These are phyloP conservation scores for Curvularia sp. DNA, from an alignment of 2,329 filamentous ascomycete species.

Conservation along the genomic window DNA sequence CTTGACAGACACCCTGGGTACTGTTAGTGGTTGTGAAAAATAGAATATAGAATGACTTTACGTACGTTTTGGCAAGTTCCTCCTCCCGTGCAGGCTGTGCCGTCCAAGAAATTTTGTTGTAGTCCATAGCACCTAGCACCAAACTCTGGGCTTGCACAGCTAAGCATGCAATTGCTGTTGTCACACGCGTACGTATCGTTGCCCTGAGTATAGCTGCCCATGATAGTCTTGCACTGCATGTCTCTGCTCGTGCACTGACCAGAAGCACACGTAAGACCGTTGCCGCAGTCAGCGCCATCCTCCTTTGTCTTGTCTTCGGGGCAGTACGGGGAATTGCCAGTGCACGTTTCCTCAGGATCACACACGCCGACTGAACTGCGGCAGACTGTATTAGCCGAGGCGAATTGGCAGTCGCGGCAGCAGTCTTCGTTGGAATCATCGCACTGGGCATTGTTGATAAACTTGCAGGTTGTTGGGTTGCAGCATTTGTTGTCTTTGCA, in stretches of 20 bases:
- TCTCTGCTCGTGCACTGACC: constrained; percentile 95
- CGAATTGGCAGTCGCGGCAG: constrained; percentile 75
- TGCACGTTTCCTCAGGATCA: constrained; percentile 84
- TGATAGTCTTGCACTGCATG: constrained; percentile 83
- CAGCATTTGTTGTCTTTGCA: constrained; percentile 84
- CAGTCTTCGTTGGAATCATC: constrained; percentile 86
- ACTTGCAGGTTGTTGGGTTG: constrained; percentile 84
- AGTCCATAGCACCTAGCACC: constrained; percentile 72
- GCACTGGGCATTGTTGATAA: constrained; percentile 76
- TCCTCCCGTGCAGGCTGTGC: constrained; percentile 81
- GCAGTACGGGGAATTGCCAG: constrained; percentile 74
- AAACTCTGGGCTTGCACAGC: constrained; percentile 75
- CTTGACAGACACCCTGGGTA: constrained; percentile 72
- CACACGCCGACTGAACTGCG: constrained; percentile 79
- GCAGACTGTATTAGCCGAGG: constrained; percentile 74
- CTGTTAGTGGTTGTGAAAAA: constrained; percentile 12
- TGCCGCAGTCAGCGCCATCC: constrained; percentile 76
- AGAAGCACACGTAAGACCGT: constrained; percentile 78
- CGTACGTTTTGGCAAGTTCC: constrained; percentile 74
- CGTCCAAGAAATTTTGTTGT: constrained; percentile 92
- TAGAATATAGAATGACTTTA: not conserved
- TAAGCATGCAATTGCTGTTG: constrained; percentile 73
- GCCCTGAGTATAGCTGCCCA: constrained; percentile 74
- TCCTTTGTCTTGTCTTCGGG: constrained; percentile 72
- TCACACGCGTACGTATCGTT: constrained; percentile 85